Evolutionary conservation across 805 yeast genomes (phyloP).

Genomic region (Metschnikowia koreensis): DNA sequence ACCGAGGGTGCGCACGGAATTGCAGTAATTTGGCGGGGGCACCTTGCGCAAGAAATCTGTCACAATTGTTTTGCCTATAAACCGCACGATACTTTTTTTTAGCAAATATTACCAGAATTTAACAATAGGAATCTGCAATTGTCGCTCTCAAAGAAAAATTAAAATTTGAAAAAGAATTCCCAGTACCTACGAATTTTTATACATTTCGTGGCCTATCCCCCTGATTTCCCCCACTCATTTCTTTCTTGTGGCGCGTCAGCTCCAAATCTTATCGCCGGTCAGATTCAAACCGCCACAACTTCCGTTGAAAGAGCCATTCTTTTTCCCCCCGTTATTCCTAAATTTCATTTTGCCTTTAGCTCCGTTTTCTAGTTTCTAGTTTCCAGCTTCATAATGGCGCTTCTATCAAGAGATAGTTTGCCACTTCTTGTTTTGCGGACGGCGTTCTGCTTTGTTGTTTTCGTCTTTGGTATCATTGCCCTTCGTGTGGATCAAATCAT

Average conservation of each 20-base stretch:
- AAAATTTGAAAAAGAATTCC: neutral
- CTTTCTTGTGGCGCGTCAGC: neutral
- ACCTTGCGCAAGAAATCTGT: too few relatives aligned
- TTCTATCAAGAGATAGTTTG: slow-evolving; percentile 5
- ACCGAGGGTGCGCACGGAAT: too few relatives aligned
- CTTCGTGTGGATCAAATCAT: slow-evolving; percentile 48
- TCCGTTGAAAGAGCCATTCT: neutral
- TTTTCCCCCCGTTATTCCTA: neutral
- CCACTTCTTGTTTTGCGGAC: slow-evolving; percentile 22
- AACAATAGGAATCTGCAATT: neutral
- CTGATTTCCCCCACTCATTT: neutral
- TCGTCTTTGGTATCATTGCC: slow-evolving; percentile 33
- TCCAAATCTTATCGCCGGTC: neutral
- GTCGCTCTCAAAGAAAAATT: neutral
- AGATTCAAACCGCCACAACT: neutral
- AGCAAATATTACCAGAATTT: too few relatives aligned
- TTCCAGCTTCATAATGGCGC: neutral
- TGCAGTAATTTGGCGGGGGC: too few relatives aligned
- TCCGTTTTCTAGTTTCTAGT: neutral
- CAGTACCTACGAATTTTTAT: neutral
- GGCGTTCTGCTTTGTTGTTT: slow-evolving; percentile 20
- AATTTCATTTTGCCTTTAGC: neutral
- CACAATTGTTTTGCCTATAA: too few relatives aligned
- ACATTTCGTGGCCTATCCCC: neutral
- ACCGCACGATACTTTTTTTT: too few relatives aligned